phyloP scores from a whole-genome alignment of 1,284 basidiomycete species.

The Fomitopsis pinicola region DNA sequence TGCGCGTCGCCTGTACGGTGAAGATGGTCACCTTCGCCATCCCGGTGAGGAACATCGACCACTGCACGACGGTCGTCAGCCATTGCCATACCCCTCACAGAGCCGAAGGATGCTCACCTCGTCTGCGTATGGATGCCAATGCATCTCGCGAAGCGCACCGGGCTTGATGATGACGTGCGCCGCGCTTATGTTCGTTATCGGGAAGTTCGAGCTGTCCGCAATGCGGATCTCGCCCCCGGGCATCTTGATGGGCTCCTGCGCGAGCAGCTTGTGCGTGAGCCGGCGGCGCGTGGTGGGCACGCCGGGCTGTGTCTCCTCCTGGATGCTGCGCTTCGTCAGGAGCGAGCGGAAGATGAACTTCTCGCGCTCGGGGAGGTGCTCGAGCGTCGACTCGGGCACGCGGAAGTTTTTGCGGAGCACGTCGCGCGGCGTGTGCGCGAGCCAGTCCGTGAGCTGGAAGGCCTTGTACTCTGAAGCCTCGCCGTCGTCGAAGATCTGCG shows the following conservation, averaged over 20 bases:
- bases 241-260: constrained; percentile 4
- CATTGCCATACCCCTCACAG: not conserved
- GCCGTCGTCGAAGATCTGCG: constrained; percentile 57
- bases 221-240: constrained; percentile 56
- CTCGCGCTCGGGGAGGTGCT: constrained; percentile 14
- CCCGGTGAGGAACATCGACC: constrained; percentile 8
- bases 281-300: not conserved
- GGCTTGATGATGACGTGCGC: constrained; percentile 54
- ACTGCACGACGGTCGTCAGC: not conserved
- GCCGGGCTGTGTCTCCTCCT: not conserved
- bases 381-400: constrained; percentile 17
- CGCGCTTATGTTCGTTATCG: constrained; percentile 46
- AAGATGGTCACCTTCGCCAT: constrained; percentile 5
- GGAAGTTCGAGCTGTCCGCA: constrained; percentile 55
- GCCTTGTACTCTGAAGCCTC: constrained; percentile 60
- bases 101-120: constrained; percentile 26
- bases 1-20: constrained; percentile 7
- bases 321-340: not conserved
- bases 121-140: constrained; percentile 47
- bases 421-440: constrained; percentile 53
- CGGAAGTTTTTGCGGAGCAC: constrained; percentile 69
- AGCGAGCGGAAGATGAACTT: constrained; percentile 8
- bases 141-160: constrained; percentile 45
- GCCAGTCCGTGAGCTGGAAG: constrained; percentile 62
- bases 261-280: constrained; percentile 8